Evolutionary conservation across 164 flowering plant species (phyloP).

Genomic region (Macadamia tetraphylla): DNA sequence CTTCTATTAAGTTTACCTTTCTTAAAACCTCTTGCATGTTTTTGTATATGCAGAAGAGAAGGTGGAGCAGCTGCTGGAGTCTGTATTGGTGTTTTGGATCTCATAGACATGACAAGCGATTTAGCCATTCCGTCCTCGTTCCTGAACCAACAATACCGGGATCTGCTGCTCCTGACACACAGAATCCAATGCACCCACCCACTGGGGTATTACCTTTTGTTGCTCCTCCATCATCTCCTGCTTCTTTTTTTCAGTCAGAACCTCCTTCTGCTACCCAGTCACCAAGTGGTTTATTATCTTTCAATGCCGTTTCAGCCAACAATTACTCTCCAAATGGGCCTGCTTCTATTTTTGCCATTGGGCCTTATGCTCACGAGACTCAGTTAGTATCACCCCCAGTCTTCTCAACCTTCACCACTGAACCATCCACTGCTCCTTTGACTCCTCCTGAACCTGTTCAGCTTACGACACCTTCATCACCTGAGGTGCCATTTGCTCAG

Average conservation of each 20-base stretch:
- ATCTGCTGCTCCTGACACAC: conserved; percentile 27
- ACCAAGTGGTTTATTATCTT: conserved; percentile 54
- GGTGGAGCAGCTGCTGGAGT: conserved; percentile 80
- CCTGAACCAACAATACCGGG: conserved; percentile 49
- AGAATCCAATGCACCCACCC: conserved; percentile 39
- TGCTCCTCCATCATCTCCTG: conserved; percentile 99
- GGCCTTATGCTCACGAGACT: conserved; percentile 95
- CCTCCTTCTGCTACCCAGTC: conserved; percentile 79
- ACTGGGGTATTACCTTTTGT: conserved; percentile 51
- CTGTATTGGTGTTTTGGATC: conserved; percentile 86
- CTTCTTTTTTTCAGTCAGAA: conserved; percentile 89
- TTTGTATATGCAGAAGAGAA: conserved; percentile 56
- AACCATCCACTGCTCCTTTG: conserved; percentile 94
- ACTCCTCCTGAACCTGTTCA: conserved; percentile 93
- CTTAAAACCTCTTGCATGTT: neutral
- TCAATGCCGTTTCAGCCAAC: conserved; percentile 47
- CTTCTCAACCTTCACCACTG: conserved; percentile 87
- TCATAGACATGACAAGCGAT: conserved; percentile 49
- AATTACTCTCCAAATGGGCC: conserved; percentile 81
- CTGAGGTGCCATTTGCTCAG: conserved; percentile 96
- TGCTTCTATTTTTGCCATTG: conserved; percentile 78
- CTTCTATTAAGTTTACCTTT: neutral
- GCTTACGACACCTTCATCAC: conserved; percentile 94
- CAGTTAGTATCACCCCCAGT: conserved; percentile 96
- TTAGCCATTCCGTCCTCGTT: conserved; percentile 63